Conservation (phyloP, 2,329 filamentous ascomycete species). For the Sclerotinia sclerotiorum region DNA sequence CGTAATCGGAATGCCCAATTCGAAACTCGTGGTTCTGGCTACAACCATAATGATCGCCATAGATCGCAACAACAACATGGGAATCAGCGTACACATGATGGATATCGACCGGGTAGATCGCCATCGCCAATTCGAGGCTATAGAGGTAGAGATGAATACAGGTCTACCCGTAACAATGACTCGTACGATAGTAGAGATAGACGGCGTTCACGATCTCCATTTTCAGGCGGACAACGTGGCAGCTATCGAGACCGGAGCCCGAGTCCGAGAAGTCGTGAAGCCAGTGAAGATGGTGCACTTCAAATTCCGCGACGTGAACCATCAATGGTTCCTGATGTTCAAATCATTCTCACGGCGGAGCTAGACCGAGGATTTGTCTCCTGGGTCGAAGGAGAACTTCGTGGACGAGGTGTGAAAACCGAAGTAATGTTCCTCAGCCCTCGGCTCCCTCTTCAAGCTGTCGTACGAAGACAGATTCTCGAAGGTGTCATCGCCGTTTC, state of each 20-base stretch:
- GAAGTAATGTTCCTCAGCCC: constrained; percentile 80
- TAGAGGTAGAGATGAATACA: constrained; percentile 33
- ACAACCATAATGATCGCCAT: constrained; percentile 47
- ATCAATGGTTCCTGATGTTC: constrained; percentile 80
- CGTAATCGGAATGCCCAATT: constrained; percentile 44
- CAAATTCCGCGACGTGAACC: constrained; percentile 73
- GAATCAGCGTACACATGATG: constrained; percentile 59
- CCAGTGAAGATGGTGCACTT: constrained; percentile 60
- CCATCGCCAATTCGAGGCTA: constrained; percentile 30
- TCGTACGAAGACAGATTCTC: constrained; percentile 81
- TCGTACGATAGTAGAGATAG: constrained; percentile 43
- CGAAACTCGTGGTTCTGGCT: constrained; percentile 31
- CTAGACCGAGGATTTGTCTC: constrained; percentile 76
- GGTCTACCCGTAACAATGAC: constrained; percentile 13
- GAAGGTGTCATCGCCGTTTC: constrained; percentile 87
- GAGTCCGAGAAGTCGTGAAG: constrained; percentile 59
- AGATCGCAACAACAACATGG: constrained; percentile 17
- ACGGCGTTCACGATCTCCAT: constrained; percentile 70
- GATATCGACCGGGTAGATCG: constrained; percentile 46
- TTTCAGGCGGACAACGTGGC: constrained; percentile 47
- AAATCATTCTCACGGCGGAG: constrained; percentile 79
- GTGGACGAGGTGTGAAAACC: constrained; percentile 66
- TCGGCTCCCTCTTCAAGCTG: constrained; percentile 70
- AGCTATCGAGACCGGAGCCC: constrained; percentile 68
- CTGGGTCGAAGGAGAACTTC: constrained; percentile 79